Evolutionary conservation across 2,329 filamentous ascomycete genomes (phyloP).

Genomic region (Aureobasidium pullulans): DNA sequence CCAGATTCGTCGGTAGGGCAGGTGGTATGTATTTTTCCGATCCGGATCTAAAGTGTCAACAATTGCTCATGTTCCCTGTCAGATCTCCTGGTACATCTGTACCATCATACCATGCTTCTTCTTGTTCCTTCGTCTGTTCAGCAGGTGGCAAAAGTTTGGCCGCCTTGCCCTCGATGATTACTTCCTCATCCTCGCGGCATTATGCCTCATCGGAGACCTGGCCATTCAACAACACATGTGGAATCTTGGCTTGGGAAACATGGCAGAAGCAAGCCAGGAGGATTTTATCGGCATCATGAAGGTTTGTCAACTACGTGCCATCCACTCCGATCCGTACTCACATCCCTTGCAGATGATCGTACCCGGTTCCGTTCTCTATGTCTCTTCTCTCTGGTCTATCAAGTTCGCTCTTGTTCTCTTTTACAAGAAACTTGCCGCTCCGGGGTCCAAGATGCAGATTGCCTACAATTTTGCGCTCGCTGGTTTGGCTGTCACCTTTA

Average conservation of each 20-base stretch:
- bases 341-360: not conserved
- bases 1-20: slow-evolving; percentile 9
- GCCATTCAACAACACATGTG: slow-evolving; percentile 12
- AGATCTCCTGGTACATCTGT: slow-evolving; percentile 14
- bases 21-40: not conserved
- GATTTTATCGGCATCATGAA: slow-evolving; percentile 8
- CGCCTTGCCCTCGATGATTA: slow-evolving; percentile 4
- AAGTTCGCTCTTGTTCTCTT: slow-evolving; percentile 7
- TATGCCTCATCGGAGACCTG: slow-evolving; percentile 1
- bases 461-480: slow-evolving; percentile 2
- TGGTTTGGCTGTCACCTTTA: slow-evolving; percentile 2
- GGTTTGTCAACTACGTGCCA: not conserved
- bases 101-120: slow-evolving; percentile 12
- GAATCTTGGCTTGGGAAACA: slow-evolving; percentile 7
- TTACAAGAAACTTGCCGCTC: slow-evolving; percentile 5
- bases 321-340: not conserved
- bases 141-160: slow-evolving; percentile 5
- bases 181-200: slow-evolving; percentile 9
- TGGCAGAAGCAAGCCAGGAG: not conserved
- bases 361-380: slow-evolving; percentile 6
- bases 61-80: not conserved
- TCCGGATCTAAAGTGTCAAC: not conserved
- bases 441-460: slow-evolving; percentile 6
- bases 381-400: not conserved
- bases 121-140: slow-evolving; percentile 3